A percentile compares a stretch with the other conserved stretches of the same genome.
Evolutionary conservation across 2,329 filamentous ascomycete species (phyloP).

Genomic region (Ophiocordyceps camponoti-leonardi): DNA sequence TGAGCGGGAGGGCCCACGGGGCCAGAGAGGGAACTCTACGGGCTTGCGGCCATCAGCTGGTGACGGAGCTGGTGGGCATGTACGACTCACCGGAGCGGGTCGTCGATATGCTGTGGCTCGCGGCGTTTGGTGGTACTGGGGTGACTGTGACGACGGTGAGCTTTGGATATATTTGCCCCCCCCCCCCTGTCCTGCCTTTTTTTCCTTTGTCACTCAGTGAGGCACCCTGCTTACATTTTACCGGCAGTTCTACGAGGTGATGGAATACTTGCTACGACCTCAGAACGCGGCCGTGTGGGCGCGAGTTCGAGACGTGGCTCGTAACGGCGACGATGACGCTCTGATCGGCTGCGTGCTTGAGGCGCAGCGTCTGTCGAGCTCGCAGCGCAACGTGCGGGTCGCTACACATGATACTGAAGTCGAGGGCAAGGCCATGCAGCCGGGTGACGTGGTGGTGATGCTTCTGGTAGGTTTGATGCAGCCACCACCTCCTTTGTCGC

Average conservation of each 20-base stretch:
- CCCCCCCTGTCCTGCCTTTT: no score
- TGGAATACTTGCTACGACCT: conserved; percentile 22
- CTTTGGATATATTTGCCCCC: no score
- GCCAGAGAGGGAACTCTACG: conserved; percentile 17
- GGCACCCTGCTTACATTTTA: neutral
- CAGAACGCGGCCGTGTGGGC: conserved; percentile 23
- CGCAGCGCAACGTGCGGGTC: conserved; percentile 20
- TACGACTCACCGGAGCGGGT: conserved; percentile 15
- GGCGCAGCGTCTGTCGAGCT: conserved; percentile 21
- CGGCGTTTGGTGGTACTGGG: conserved; percentile 22
- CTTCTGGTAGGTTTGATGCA: conserved; percentile 16
- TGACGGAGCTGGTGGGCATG: conserved; percentile 17
- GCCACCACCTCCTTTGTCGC: no score
- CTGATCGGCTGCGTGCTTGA: conserved; percentile 21
- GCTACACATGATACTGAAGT: conserved; percentile 15
- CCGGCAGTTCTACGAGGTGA: conserved; percentile 23
- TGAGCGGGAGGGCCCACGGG: conserved; percentile 12
- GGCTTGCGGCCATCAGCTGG: conserved; percentile 19
- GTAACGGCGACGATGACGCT: conserved; percentile 15
- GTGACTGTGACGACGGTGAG: conserved; percentile 20
- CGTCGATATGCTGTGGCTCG: conserved; percentile 19
- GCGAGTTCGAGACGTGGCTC: conserved; percentile 21
- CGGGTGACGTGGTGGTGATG: conserved; percentile 22
- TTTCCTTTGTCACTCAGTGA: no score
- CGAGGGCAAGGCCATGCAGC: conserved; percentile 19